Evolutionary conservation across 1,139 yeast species (phyloP).

Genomic region (Blastobotrys elegans): DNA sequence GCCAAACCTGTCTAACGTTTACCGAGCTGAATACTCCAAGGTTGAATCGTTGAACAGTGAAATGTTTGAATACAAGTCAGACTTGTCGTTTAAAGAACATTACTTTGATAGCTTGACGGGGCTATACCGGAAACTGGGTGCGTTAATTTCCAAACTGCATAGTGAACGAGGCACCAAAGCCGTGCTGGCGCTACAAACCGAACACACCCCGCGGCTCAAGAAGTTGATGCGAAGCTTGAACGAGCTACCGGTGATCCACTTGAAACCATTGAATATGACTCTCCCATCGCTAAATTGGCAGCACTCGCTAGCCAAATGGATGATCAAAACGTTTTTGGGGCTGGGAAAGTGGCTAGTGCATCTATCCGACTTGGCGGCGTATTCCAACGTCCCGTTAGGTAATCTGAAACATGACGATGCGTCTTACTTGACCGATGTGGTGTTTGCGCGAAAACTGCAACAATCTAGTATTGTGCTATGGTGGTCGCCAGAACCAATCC

Average conservation of each 20-base stretch:
- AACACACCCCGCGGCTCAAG: conserved; percentile 42
- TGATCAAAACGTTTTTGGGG: conserved; percentile 67
- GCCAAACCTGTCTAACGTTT: conserved; percentile 50
- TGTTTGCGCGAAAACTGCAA: conserved; percentile 72
- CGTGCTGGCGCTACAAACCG: conserved; percentile 69
- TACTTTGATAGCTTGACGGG: conserved; percentile 17
- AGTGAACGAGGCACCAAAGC: conserved; percentile 68
- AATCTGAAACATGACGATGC: conserved; percentile 73
- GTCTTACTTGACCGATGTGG: conserved; percentile 76
- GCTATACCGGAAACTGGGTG: conserved; percentile 31
- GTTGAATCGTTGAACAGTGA: conserved; percentile 2
- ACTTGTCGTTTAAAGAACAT: conserved; percentile 20
- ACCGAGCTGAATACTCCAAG: conserved; percentile 36
- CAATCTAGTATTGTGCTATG: conserved; percentile 70
- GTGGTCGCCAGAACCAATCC: conserved; percentile 85
- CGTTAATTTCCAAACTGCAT: conserved; percentile 50
- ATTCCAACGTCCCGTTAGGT: conserved; percentile 80
- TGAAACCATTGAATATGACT: conserved; percentile 45
- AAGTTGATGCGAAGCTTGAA: conserved; percentile 30
- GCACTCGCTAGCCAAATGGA: conserved; percentile 56
- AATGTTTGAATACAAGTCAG: conserved; percentile 30
- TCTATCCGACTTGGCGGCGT: conserved; percentile 59
- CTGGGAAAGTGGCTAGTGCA: conserved; percentile 72
- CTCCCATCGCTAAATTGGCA: conserved; percentile 91
- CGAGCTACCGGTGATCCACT: conserved; percentile 66